Evolutionary conservation across 805 yeast genomes (phyloP).

Genomic region (Saturnispora galanensis): DNA sequence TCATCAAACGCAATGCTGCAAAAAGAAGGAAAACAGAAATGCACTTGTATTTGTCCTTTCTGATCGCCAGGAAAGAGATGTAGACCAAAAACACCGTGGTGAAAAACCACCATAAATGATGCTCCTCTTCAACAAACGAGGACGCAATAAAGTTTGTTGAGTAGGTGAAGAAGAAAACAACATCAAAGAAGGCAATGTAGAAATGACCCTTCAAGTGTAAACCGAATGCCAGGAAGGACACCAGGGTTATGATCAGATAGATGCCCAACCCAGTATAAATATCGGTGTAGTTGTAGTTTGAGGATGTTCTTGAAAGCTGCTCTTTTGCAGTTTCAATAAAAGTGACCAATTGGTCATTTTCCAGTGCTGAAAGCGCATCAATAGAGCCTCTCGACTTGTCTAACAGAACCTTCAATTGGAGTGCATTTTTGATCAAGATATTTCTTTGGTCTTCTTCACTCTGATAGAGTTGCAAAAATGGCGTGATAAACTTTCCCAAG

Average conservation of each 20-base stretch:
- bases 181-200: slow-evolving; percentile 17
- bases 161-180: slow-evolving; percentile 28
- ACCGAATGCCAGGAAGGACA: slow-evolving; percentile 21
- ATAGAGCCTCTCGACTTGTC: slow-evolving; percentile 29
- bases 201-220: slow-evolving; percentile 11
- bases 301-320: slow-evolving; percentile 47
- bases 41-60: slow-evolving; percentile 5
- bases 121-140: slow-evolving; percentile 90
- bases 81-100: slow-evolving; percentile 28
- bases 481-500: slow-evolving; percentile 60
- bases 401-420: slow-evolving; percentile 43
- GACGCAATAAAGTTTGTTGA: slow-evolving; percentile 67
- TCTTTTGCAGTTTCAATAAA: slow-evolving; percentile 41
- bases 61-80: slow-evolving; percentile 13
- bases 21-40: slow-evolving; percentile 18
- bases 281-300: slow-evolving; percentile 56
- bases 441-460: slow-evolving; percentile 25
- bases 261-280: slow-evolving; percentile 35
- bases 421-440: slow-evolving; percentile 44
- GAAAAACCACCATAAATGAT: slow-evolving; percentile 91
- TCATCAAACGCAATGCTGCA: slow-evolving; percentile 42
- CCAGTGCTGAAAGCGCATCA: slow-evolving; percentile 10
- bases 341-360: slow-evolving; percentile 12
- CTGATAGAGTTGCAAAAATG: slow-evolving; percentile 44
- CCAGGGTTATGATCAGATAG: slow-evolving; percentile 24